These are phyloP conservation scores for Tricholoma sp. DNA, from an alignment of 768 basidiomycete genomes.

Conservation along the genomic window DNA sequence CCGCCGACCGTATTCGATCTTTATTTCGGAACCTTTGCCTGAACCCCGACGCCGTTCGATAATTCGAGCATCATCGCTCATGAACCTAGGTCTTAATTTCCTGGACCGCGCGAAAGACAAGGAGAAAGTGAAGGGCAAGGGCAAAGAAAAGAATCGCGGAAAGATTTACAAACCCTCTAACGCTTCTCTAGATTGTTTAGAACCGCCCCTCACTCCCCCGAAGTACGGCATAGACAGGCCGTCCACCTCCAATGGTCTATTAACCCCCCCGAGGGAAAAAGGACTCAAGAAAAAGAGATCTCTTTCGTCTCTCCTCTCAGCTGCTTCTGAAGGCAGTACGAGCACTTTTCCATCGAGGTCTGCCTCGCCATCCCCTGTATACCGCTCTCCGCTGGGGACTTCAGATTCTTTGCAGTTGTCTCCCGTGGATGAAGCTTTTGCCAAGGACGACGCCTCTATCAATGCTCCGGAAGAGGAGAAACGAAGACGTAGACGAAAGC, in stretches of 20 bases:
- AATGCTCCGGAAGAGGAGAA: not conserved
- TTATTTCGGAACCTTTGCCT: constrained; percentile 20
- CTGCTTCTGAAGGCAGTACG: constrained; percentile 10
- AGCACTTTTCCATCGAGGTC: constrained; percentile 2
- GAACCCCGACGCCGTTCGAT: constrained; percentile 18
- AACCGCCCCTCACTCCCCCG: constrained; percentile 4
- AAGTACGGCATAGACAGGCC: constrained; percentile 7
- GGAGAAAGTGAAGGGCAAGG: constrained; percentile 9
- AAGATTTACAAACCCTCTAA: not conserved
- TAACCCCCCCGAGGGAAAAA: constrained; percentile 15
- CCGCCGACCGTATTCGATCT: constrained; percentile 36
- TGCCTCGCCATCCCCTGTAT: constrained; percentile 10
- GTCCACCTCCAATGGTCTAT: constrained; percentile 14
- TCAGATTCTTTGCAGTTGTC: not conserved
- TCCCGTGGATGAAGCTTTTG: not conserved
- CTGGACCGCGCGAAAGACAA: constrained; percentile 28
- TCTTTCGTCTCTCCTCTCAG: constrained; percentile 27
- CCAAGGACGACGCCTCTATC: not conserved
- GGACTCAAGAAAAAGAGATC: constrained; percentile 34
- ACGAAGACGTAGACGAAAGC: not conserved
- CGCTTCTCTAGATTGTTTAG: not conserved
- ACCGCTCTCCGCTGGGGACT: not conserved
- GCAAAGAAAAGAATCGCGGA: not conserved
- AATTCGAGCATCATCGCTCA: constrained; percentile 26
- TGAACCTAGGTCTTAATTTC: constrained; percentile 34